A percentile compares a stretch with the other conserved stretches of the same genome.
phyloP scores from a whole-genome alignment of 805 yeast genomes.

The Hanseniaspora lachancei region DNA sequence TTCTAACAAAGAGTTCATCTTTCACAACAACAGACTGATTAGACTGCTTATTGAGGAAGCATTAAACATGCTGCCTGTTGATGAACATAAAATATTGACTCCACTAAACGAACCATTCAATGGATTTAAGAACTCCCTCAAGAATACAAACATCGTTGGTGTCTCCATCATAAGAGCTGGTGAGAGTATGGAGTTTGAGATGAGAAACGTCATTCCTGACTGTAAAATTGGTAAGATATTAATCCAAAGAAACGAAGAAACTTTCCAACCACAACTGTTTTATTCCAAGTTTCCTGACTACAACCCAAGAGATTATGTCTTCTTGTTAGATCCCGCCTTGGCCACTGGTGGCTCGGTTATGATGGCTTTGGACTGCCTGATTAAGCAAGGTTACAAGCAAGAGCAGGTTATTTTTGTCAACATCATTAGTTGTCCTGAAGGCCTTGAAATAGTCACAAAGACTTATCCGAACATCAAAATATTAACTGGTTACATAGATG shows the following conservation, averaged over 20 bases:
- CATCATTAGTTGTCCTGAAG: conserved; percentile 89
- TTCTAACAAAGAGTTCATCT: conserved; percentile 80
- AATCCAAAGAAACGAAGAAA: conserved; percentile 96
- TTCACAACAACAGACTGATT: conserved; percentile 89
- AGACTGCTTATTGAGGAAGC: conserved; percentile 91
- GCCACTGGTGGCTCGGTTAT: conserved; percentile 98
- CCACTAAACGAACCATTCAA: conserved; percentile 59
- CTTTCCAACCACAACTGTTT: conserved; percentile 81
- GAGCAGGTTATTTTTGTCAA: conserved; percentile 83
- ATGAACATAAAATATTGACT: conserved; percentile 50
- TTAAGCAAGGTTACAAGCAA: conserved; percentile 73
- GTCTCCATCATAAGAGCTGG: conserved; percentile 98
- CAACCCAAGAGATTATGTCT: conserved; percentile 74
- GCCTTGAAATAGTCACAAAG: conserved; percentile 62
- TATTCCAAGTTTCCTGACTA: conserved; percentile 92
- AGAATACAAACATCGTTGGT: conserved; percentile 60
- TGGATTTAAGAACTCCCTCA: conserved; percentile 77
- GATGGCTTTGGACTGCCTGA: conserved; percentile 88
- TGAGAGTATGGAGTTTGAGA: conserved; percentile 97
- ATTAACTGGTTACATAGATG: conserved; percentile 88
- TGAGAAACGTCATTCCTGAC: conserved; percentile 91
- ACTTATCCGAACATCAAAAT: conserved; percentile 75
- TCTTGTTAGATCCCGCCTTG: conserved; percentile 89
- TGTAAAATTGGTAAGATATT: conserved; percentile 93
- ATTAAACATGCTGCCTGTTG: conserved; percentile 85